Evolutionary conservation across 176 grass and related monocot species (phyloP).

Genomic region (Oryza punctata): DNA sequence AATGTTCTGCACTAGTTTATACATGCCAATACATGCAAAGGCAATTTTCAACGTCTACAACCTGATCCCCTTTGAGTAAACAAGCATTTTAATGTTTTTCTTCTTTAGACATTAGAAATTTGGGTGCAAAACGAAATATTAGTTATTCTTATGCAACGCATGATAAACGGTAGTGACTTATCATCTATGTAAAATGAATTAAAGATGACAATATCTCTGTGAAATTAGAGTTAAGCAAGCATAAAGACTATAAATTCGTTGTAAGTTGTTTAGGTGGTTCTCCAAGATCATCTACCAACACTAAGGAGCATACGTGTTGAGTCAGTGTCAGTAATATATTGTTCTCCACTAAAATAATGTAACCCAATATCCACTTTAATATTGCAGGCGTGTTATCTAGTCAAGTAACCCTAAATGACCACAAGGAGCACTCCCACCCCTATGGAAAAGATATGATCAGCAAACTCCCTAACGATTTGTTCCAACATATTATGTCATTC

Average conservation of each 20-base stretch:
- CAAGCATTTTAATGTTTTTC: background rate
- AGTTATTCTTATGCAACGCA: too few species aligned
- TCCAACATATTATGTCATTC: background rate
- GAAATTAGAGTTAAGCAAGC: background rate
- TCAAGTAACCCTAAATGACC: background rate
- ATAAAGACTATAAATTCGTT: background rate
- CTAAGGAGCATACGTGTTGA: background rate
- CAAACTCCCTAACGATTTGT: background rate
- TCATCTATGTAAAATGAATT: background rate
- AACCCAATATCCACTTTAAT: background rate
- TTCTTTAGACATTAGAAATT: background rate
- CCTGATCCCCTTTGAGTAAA: too few species aligned
- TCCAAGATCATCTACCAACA: background rate
- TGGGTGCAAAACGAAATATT: background rate
- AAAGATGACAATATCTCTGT: background rate
- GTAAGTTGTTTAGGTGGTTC: background rate
- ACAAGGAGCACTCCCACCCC: background rate
- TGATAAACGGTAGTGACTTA: background rate
- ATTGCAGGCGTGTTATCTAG: background rate
- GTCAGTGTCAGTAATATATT: background rate
- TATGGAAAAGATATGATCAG: background rate
- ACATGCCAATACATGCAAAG: background rate
- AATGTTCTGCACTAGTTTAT: background rate
- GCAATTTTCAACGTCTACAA: background rate
- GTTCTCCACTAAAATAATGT: background rate